Evolutionary conservation across 768 basidiomycete genomes (phyloP), one percentile per base, ranked within the genome.

Genomic region (Leccinum imitatum): DNA sequence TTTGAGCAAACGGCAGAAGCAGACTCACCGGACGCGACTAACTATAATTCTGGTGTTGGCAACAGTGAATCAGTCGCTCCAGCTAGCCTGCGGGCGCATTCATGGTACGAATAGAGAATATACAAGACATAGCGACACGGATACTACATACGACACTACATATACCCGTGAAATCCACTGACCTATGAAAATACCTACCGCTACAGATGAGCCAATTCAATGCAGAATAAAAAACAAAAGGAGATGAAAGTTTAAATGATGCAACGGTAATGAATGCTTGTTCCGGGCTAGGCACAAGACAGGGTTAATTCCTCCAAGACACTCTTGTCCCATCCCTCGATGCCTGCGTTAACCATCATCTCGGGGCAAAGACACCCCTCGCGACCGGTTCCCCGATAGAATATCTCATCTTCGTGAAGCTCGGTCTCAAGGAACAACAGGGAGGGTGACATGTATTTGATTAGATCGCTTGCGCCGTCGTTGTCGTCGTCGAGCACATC

Each of bases 341-440:
- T 10, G 4, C 54, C 50, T 0, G 50, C 44, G 2, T 58, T 39
- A 25, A 56, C 19, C 63, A 66, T 64, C 60, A 57, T 60, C 8
- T 65, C 64, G 0, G 64, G 61, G 19, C 52, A 63, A 6, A 62
- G 39, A 35, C 57, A 65, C 13, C 57, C 59, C 17, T 62, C 59
- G 8, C 35, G 61, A 14, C 57, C 61, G 0, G 63, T 53, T 13
- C 25, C 25, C 15, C 50, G 19, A 37, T 57, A 48, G 46, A 58
- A 44, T 11, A 60, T 51, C 1, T 58, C 65, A 6, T 54, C 54
- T 23, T 55, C 57, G 19, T 61, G n/a, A 9, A 59, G 5, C 8
- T 47, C 39, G 3, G 17, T 48, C 27, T 44, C 58, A 6, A 41
- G 11, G 19, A 27, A 33, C 7, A n/a, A 23, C 19, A 39, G 6